These are phyloP conservation scores for Metroxylon sagu DNA, from an alignment of 176 grass and related monocot genomes.

Conservation along the genomic window DNA sequence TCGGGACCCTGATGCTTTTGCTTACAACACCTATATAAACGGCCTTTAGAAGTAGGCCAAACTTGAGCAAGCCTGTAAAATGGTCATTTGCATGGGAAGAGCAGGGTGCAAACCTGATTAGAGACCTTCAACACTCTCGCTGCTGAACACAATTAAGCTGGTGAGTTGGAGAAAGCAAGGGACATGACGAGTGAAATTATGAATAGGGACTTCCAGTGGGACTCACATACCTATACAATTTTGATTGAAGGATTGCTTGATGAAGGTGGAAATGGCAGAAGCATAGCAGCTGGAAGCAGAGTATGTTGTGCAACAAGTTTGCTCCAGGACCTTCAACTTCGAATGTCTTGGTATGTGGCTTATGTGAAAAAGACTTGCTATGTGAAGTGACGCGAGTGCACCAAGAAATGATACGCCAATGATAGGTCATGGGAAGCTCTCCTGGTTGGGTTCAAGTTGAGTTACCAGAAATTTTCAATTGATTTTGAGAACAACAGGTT, in stretches of 20 bases:
- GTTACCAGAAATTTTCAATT: not conserved
- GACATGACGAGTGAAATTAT: constrained; percentile 28
- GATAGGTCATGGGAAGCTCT: constrained; percentile 13
- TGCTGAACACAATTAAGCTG: constrained; percentile 14
- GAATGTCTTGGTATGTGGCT: constrained; percentile 11
- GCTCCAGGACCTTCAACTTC: constrained; percentile 17
- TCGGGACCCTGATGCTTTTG: constrained; percentile 24
- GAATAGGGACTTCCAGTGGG: constrained; percentile 32
- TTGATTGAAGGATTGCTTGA: constrained; percentile 9
- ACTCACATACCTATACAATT: constrained; percentile 23
- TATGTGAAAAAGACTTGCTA: constrained; percentile 8
- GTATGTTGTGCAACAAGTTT: constrained; percentile 13
- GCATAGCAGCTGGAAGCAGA: constrained; percentile 30
- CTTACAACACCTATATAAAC: constrained; percentile 35
- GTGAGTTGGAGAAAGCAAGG: constrained; percentile 23
- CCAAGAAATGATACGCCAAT: not conserved
- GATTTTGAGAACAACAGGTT: not conserved
- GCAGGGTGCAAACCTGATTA: constrained; percentile 35
- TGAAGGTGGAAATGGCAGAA: constrained; percentile 2
- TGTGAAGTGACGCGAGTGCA: not conserved
- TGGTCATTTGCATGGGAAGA: constrained; percentile 58
- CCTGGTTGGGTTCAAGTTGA: not conserved
- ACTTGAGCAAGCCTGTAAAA: constrained; percentile 31
- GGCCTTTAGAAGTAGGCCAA: constrained; percentile 36
- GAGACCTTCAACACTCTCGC: constrained; percentile 27